Base-by-base conservation (phyloP, 2,329 filamentous ascomycete species). In the Rhinocladiella mackenziei region DNA sequence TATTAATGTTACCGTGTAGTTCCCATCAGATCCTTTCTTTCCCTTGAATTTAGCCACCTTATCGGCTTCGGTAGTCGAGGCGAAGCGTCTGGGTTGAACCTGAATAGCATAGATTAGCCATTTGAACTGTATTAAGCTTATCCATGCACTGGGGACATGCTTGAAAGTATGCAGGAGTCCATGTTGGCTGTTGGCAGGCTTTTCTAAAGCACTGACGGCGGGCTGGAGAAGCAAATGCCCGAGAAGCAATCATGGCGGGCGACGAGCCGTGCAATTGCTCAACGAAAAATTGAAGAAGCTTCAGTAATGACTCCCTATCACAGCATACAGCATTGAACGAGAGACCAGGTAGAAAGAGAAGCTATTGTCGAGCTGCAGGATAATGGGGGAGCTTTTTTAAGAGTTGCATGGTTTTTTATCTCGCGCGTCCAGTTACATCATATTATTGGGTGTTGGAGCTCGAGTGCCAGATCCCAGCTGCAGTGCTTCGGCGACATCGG, bases 1-100 rank as follows among this genome's bases (percentile, higher is more conserved):
- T 58, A 98, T 98, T 72, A 98, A 77, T 61, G 87, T 91, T 63
- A 98, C 92, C 46, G 86, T 86, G 79, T 84, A 98, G 71, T 92
- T 92, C 65, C 92, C 92, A 76, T 91, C 84, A 65, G 83, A 74
- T 65, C 86, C 87, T 75, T 94, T 96, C 66, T 80, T 77, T 59
- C 91, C 92, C 63, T 87, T 84, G 76, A 96, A 98, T 75, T 92
- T 86, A 69, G 89, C 92, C 61, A 97, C 89, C 60, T 79, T 79
- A 30, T 86, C 80, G 50, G 77, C 70, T 50, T 69, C 38, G 67
- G 65, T 74, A 50, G 66, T 59, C 50, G 60, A 61, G 62, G 64
- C 60, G 63, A 78, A 65, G 78, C 80, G 73, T 83, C 89, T 70
- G 68, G 78, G 65, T 80, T 71, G 59, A 23, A 53, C 22, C 43